Percentiles rank a stretch among this genome's conserved stretches.
Conservation (phyloP, 495 filamentous ascomycete genomes). For the Apodospora peruviana region DNA sequence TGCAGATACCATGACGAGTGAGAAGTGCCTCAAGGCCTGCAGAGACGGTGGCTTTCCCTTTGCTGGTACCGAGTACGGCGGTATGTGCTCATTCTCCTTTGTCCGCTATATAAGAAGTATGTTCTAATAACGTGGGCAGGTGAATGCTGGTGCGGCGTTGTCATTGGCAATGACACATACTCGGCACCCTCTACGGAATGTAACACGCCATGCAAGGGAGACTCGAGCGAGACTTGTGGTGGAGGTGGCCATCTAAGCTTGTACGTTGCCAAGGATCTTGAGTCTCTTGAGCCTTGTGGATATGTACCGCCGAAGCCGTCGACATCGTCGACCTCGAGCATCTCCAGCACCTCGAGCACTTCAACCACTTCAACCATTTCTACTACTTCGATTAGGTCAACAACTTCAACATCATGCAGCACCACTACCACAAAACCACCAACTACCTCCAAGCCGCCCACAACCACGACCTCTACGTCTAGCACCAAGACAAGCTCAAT, state of each 20-base stretch:
- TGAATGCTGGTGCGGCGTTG: conserved; percentile 41
- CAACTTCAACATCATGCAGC: conserved; percentile 3
- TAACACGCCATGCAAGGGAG: conserved; percentile 44
- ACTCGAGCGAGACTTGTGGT: conserved; percentile 41
- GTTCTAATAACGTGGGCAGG: conserved; percentile 11
- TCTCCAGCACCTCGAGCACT: conserved; percentile 10
- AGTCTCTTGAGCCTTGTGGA: conserved; percentile 42
- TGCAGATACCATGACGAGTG: conserved; percentile 31
- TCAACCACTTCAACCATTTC: conserved; percentile 10
- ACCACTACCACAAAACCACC: conserved; percentile 8
- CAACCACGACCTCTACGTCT: conserved; percentile 13
- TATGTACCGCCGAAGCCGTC: conserved; percentile 16
- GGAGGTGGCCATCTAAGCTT: conserved; percentile 38
- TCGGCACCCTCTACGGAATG: conserved; percentile 34
- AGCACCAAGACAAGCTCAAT: conserved; percentile 31
- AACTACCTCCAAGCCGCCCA: conserved; percentile 12
- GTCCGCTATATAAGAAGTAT: too few relatives aligned
- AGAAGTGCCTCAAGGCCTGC: conserved; percentile 44
- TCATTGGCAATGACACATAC: conserved; percentile 43
- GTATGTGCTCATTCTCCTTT: conserved; percentile 22
- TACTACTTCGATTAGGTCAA: conserved; percentile 14
- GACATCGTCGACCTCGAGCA: conserved; percentile 7
- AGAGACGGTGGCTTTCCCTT: conserved; percentile 40
- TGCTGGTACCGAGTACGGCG: conserved; percentile 46
- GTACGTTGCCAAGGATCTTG: conserved; percentile 36